Base-by-base conservation (phyloP, 1,284 basidiomycete genomes). In the Trametes polyzona region DNA sequence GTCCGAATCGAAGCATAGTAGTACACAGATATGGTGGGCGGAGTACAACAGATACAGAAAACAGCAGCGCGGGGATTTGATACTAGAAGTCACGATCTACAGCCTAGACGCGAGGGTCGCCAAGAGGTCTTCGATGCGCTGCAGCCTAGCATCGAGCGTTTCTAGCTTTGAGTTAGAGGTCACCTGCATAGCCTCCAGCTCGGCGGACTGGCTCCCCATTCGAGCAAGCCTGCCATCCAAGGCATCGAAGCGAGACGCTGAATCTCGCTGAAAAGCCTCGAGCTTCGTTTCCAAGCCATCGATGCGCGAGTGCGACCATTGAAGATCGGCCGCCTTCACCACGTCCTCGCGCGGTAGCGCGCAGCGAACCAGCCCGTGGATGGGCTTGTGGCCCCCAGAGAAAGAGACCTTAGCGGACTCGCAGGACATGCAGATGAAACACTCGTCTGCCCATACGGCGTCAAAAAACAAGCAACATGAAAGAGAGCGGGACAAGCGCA, bases 351-450 rank as follows among this genome's bases (percentile, higher is more conserved):
- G 55, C 3, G 57, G 57, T 2, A 32, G 24, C 11, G 51, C 52
- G 39, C 58, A 61, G 9, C 58, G 55, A 8, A 65, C 63, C 17
- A 65, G 49, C 1, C 47, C 56, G 23, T 65, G 63, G 26, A 39
- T 40, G n/a, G 41, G 52, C 35, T 62, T 60, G 56, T 65, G 63
- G 9, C 46, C 55, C 7, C 51, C 39, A 14, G 49, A 46, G 41
- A 56, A 54, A 6, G 41, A 27, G 14, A 37, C 9, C 16, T 43
- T 29, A n/a, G 40, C 41, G 0, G 49, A 46, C n/a, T 65, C 63
- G 44, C 63, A 65, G 1, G 21, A 1, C 1, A 48, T 4, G 40
- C 63, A 65, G 10, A 65, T 16, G 24, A 63, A 65, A 11, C 46
- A 40, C 14, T 65, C 58, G 11, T 57, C 63, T 65, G 11, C 11